Base-by-base conservation (phyloP, 2,329 filamentous ascomycete species). In the Alternaria alternata region DNA sequence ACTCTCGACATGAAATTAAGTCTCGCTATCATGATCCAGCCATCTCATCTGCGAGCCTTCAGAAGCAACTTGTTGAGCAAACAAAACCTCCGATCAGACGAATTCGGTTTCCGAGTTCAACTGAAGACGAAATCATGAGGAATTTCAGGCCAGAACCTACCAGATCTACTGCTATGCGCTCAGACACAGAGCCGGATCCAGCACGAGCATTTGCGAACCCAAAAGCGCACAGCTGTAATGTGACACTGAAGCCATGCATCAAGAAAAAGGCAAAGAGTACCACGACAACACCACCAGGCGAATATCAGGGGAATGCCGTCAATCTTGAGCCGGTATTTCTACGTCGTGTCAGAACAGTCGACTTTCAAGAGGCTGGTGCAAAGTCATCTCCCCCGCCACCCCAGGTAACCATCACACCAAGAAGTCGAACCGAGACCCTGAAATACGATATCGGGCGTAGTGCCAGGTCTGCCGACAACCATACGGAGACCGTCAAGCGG, bases 281-380 rank as follows among this genome's bases (percentile, higher is more conserved):
- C 4, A 49, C 65, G 3, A 61, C 61, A 16, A 69, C 64, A 7
- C 67, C 71, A 9, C 62, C 66, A 1, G 53, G 48, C 16, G 68
- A 48, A 22, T 4, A n/a, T 8, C 24, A 44, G 16, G 14, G 26
- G 7, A 18, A 11, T 3, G 36, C 14, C 7, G 41, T 11, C 2
- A 5, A 22, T 1, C 4, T 20, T 7, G 43, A 47, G 6, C n/a
- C 26, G 12, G 62, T 55, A 20, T 51, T 51, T 28, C 48, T 75
- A 24, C 68, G 72, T 2, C 71, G 70, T 6, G 62, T 69, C 22
- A 77, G 75, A 53, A 76, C 71, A 5, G 72, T 77, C 5, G 70
- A 75, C 16, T 76, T 76, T 49, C 67, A 71, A n/a, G 62, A 64
- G 2, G 46, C 20, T n/a, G 34, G 59, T 5, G 39, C 55, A 7